Percentiles rank a stretch among this genome's conserved stretches.
Conservation (phyloP, 768 basidiomycete species). For the Hygrophorus pudorinus region DNA sequence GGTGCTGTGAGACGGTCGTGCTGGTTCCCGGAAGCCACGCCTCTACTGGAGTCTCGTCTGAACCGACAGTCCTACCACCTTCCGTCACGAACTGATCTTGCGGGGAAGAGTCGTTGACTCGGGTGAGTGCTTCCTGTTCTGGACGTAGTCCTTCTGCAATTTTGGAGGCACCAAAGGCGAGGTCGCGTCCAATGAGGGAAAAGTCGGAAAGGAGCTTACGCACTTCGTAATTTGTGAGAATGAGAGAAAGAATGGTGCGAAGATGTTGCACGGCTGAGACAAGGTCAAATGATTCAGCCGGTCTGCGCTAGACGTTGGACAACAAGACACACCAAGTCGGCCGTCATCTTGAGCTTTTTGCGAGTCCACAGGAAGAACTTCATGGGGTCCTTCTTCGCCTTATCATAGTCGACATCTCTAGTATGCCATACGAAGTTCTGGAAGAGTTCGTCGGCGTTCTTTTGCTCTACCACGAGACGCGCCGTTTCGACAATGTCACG, state of each 20-base stretch:
- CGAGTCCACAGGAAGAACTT: constrained; percentile 35
- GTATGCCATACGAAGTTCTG: constrained; percentile 89
- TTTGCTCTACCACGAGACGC: constrained; percentile 61
- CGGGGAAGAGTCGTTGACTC: constrained; percentile 62
- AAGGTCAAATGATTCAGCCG: background rate
- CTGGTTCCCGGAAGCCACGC: constrained; percentile 23
- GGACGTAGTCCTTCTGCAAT: constrained; percentile 66
- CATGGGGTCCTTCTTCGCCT: constrained; percentile 19
- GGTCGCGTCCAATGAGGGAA: constrained; percentile 68
- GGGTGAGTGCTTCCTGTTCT: constrained; percentile 43
- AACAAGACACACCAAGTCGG: constrained; percentile 39
- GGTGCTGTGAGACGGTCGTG: constrained; percentile 30
- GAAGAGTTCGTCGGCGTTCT: constrained; percentile 86
- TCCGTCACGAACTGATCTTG: constrained; percentile 54
- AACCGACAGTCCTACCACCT: constrained; percentile 22
- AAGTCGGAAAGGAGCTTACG: constrained; percentile 83
- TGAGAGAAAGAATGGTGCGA: constrained; percentile 75
- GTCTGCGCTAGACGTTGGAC: background rate
- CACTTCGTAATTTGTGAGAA: constrained; percentile 89
- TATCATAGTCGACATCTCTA: constrained; percentile 33
- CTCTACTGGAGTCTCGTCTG: constrained; percentile 26
- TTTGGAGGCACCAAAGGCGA: constrained; percentile 64
- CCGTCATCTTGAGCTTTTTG: constrained; percentile 48
- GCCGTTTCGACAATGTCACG: constrained; percentile 72
- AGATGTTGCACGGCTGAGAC: constrained; percentile 70